Percentiles rank a stretch among this genome's conserved stretches.
These are phyloP conservation scores for Epicoccum sorghinum DNA, from an alignment of 2,329 filamentous ascomycete species.

Conservation along the genomic window DNA sequence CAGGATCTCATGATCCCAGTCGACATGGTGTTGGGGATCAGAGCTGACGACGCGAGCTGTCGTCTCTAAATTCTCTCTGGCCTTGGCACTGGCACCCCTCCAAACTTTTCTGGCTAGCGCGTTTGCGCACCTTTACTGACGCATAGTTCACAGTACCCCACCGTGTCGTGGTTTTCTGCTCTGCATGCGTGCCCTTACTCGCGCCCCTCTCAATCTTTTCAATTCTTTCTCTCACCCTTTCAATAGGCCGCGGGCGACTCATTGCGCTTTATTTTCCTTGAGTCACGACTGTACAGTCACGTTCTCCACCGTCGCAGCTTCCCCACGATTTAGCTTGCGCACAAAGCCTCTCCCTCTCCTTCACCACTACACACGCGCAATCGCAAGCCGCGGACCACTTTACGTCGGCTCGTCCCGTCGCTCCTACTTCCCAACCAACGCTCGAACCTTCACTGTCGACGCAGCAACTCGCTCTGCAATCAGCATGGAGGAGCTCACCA, in stretches of 20 bases:
- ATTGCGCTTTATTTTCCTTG: constrained; percentile 32
- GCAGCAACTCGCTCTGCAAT: constrained; percentile 27
- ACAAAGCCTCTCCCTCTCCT: constrained; percentile 10
- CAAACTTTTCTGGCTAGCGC: constrained; percentile 36
- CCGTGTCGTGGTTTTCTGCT: constrained; percentile 22
- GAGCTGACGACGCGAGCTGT: constrained; percentile 8
- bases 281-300: constrained; percentile 31
- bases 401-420: constrained; percentile 4
- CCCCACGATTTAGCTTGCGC: constrained; percentile 15
- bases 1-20: constrained; percentile 1
- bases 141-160: constrained; percentile 32
- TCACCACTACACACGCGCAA: constrained; percentile 6
- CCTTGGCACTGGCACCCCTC: constrained; percentile 27
- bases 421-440: constrained; percentile 25
- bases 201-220: constrained; percentile 27
- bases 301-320: constrained; percentile 16
- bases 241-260: constrained; percentile 45
- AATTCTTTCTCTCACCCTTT: constrained; percentile 30
- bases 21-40: neutral
- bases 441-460: constrained; percentile 32
- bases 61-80: constrained; percentile 5
- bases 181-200: constrained; percentile 21
- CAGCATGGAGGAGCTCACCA: constrained; percentile 47
- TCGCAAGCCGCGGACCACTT: neutral
- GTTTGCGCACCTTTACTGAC: constrained; percentile 30